These are phyloP conservation scores for Fusarium guadeloupense DNA, from an alignment of 2,329 filamentous ascomycete genomes.

Conservation along the genomic window DNA sequence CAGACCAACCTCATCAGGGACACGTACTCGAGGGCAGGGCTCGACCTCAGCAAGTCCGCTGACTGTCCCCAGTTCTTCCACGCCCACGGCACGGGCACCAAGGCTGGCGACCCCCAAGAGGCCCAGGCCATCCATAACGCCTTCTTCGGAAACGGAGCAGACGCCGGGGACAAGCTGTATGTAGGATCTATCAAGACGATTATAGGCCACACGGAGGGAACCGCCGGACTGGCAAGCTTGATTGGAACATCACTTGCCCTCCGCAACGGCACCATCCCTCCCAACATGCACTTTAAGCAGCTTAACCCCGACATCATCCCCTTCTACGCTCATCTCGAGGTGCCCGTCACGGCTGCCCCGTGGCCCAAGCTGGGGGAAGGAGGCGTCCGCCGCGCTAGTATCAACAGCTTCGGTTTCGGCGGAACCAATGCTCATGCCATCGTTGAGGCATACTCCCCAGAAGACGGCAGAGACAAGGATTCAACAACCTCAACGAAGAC, in stretches of 20 bases:
- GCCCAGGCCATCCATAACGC: slow-evolving; percentile 12
- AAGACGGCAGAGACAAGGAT: background rate
- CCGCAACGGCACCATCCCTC: background rate
- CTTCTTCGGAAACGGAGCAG: background rate
- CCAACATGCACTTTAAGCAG: background rate
- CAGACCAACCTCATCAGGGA: background rate
- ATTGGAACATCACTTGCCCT: background rate
- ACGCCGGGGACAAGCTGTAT: background rate
- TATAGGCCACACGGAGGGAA: slow-evolving; percentile 17
- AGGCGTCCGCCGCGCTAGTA: background rate
- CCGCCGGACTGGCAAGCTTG: slow-evolving; percentile 3
- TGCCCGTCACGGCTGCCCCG: background rate
- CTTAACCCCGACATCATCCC: slow-evolving; percentile 1
- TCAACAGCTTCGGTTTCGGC: slow-evolving; percentile 9
- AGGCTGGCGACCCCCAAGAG: slow-evolving; percentile 19
- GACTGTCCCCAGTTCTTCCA: slow-evolving; percentile 11
- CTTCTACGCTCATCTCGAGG: background rate
- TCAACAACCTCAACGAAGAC: background rate
- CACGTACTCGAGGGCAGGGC: background rate
- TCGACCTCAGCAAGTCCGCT: background rate
- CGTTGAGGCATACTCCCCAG: background rate
- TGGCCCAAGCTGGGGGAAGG: background rate
- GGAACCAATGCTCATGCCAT: slow-evolving; percentile 26
- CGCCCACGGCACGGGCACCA: slow-evolving; percentile 25
- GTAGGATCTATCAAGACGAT: slow-evolving; percentile 25